phyloP scores from a whole-genome alignment of 345 rosid species.

The Pseudoturritis turrita region DNA sequence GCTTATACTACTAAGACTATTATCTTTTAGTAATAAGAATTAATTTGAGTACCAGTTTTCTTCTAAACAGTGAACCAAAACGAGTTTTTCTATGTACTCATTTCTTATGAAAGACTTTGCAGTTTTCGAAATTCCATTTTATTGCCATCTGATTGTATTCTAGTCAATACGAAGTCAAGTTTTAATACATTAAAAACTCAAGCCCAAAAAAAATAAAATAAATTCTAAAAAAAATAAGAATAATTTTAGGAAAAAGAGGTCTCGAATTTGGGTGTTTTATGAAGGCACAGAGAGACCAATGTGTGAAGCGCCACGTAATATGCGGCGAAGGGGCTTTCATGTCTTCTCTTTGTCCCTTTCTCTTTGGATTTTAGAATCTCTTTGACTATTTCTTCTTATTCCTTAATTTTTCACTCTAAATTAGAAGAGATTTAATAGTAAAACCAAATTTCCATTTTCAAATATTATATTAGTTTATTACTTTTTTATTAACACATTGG shows the following conservation, averaged over 20 bases:
- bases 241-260: constrained; percentile 32
- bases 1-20: neutral
- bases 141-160: constrained; percentile 10
- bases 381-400: constrained; percentile 21
- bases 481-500: neutral
- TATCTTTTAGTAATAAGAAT: neutral
- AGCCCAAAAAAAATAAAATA: neutral
- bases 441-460: neutral
- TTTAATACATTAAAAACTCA: neutral
- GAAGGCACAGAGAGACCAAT: constrained; percentile 26
- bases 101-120: neutral
- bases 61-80: neutral
- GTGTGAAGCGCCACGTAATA: constrained; percentile 29
- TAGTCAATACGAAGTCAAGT: constrained; percentile 22
- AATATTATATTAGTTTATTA: neutral
- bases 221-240: neutral
- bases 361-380: constrained; percentile 31
- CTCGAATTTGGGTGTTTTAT: constrained; percentile 39
- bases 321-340: constrained; percentile 21
- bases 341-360: constrained; percentile 30
- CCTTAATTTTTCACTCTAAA: neutral
- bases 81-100: neutral
- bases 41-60: neutral
- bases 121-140: constrained; percentile 23
- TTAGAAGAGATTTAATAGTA: neutral